These are phyloP conservation scores for Monosporascus ibericus DNA, from an alignment of 2,329 filamentous ascomycete species.

Conservation along the genomic window DNA sequence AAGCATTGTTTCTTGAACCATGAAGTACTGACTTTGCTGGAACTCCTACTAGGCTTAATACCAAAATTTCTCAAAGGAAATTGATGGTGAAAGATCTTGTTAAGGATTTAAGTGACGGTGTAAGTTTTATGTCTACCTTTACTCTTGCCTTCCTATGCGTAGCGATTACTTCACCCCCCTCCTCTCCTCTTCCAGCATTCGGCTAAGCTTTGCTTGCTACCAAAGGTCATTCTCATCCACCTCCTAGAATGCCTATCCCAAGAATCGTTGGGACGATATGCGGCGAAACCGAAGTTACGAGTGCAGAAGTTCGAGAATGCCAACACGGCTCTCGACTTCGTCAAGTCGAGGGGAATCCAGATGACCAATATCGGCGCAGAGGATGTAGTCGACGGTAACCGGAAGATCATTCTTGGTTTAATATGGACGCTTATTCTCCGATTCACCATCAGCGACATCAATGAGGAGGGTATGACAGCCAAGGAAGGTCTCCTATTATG, in stretches of 20 bases:
- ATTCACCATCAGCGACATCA: constrained; percentile 98
- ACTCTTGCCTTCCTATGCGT: not conserved
- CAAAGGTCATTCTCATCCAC: constrained; percentile 86
- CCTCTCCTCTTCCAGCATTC: not conserved
- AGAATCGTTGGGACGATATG: constrained; percentile 94
- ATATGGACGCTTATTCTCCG: constrained; percentile 98
- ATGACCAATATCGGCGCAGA: constrained; percentile 98
- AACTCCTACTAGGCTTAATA: constrained; percentile 69
- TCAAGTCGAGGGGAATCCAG: constrained; percentile 84
- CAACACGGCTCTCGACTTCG: constrained; percentile 89
- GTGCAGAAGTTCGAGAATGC: constrained; percentile 98
- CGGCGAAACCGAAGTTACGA: constrained; percentile 88
- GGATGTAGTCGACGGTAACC: constrained; percentile 95
- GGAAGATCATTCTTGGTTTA: constrained; percentile 92
- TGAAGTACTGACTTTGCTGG: constrained; percentile 14
- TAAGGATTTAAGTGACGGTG: constrained; percentile 85
- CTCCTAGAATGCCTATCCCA: constrained; percentile 92
- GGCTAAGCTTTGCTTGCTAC: constrained; percentile 12
- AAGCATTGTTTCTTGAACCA: constrained; percentile 11
- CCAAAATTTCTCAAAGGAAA: constrained; percentile 75
- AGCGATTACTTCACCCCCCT: not conserved
- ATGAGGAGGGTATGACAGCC: constrained; percentile 93
- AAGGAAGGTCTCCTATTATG: constrained; percentile 92
- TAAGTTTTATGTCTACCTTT: constrained; percentile 45
- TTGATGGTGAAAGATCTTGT: constrained; percentile 84